These are phyloP conservation scores for Tolypocladium endophyticum DNA, from an alignment of 2,329 filamentous ascomycete species.

Conservation along the genomic window DNA sequence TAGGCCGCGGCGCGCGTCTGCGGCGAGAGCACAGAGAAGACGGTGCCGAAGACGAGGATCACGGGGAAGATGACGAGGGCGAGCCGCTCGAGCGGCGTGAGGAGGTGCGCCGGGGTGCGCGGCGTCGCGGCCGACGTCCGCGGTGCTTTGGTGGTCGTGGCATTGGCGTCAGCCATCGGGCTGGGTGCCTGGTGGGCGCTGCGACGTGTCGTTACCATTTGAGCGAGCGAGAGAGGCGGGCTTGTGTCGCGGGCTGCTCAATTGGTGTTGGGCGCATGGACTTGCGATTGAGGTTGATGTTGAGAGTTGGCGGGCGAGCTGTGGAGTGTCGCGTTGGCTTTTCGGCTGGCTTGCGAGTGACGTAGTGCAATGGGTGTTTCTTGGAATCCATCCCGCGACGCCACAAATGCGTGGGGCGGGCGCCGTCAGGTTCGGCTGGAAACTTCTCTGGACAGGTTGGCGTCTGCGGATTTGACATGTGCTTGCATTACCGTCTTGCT, in stretches of 20 bases:
- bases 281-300: background rate
- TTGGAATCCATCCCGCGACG: background rate
- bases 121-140: conserved; percentile 11
- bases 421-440: background rate
- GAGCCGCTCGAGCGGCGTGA: conserved; percentile 56
- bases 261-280: background rate
- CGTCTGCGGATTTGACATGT: too few species aligned
- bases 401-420: background rate
- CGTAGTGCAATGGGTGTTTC: background rate
- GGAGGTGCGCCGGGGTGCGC: conserved; percentile 50
- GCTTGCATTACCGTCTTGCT: too few species aligned
- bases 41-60: conserved; percentile 68
- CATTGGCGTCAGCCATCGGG: background rate
- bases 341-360: background rate
- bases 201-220: background rate
- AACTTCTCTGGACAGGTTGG: background rate
- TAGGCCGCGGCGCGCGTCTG: conserved; percentile 54
- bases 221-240: background rate
- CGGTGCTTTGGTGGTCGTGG: background rate
- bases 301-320: background rate
- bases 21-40: conserved; percentile 73
- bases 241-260: background rate
- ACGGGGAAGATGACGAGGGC: conserved; percentile 63
- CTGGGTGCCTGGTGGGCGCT: background rate
- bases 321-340: background rate